phyloP scores from a whole-genome alignment of 1,284 basidiomycete species.

The Cryptococcus sp. region DNA sequence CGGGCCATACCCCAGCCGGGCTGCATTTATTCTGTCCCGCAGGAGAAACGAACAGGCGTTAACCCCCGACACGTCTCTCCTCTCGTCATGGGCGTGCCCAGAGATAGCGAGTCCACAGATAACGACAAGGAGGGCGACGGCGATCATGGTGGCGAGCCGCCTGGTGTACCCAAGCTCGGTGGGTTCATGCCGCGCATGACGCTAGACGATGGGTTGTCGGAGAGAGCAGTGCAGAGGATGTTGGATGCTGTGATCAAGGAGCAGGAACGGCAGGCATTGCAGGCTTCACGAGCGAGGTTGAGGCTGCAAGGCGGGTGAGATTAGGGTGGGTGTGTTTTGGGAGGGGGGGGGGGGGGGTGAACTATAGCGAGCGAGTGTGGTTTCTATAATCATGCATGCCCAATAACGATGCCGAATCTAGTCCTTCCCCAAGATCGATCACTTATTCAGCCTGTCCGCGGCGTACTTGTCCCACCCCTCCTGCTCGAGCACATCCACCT shows the following conservation, averaged over 20 bases:
- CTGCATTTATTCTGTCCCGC: too few species aligned
- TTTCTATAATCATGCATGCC: not conserved
- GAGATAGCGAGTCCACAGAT: not conserved
- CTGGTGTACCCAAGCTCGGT: conserved; percentile 2
- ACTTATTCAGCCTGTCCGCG: conserved; percentile 51
- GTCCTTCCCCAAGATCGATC: not conserved
- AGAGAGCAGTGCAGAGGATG: conserved; percentile 6
- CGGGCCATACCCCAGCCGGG: too few species aligned
- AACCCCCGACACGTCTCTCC: not conserved
- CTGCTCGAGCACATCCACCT: conserved; percentile 71
- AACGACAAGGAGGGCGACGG: not conserved
- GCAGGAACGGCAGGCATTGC: not conserved
- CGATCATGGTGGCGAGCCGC: not conserved
- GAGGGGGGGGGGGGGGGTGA: too few species aligned
- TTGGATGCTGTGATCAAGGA: conserved; percentile 2
- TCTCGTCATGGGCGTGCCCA: not conserved
- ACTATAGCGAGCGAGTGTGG: not conserved
- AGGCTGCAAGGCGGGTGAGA: not conserved
- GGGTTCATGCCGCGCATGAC: conserved; percentile 17
- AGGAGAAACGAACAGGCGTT: not conserved
- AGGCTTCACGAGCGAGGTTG: not conserved
- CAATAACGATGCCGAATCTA: not conserved
- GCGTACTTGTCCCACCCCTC: conserved; percentile 85
- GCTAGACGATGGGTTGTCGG: conserved; percentile 5
- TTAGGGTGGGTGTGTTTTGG: not conserved